These are phyloP conservation scores for Glycine tomentella DNA, from an alignment of 306 rosid genomes.

Conservation along the genomic window DNA sequence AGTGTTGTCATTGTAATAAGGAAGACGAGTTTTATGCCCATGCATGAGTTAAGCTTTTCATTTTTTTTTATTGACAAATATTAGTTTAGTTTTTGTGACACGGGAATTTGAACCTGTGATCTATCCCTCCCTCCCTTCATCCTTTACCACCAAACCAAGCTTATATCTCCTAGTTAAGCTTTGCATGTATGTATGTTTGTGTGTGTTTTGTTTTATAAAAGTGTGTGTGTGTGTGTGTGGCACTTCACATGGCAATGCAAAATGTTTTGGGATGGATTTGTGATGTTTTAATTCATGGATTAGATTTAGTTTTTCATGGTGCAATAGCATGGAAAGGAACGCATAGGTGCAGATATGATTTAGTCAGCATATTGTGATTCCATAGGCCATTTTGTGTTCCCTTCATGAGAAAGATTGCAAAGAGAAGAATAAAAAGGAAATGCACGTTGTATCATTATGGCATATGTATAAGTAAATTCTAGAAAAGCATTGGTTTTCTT, in stretches of 20 bases:
- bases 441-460: neutral
- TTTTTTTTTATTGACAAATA: too few relatives aligned
- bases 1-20: neutral
- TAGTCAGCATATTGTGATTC: neutral
- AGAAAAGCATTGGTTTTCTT: conserved; percentile 29
- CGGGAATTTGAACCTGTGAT: too few relatives aligned
- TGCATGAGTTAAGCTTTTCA: too few relatives aligned
- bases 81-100: too few relatives aligned
- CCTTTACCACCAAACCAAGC: too few relatives aligned
- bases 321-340: conserved; percentile 1
- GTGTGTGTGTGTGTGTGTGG: neutral
- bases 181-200: neutral
- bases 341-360: neutral
- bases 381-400: neutral
- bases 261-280: conserved; percentile 14
- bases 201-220: neutral
- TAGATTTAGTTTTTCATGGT: neutral
- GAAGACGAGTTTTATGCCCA: neutral
- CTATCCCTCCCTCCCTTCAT: too few relatives aligned
- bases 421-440: neutral
- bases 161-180: neutral
- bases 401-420: neutral
- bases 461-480: neutral
- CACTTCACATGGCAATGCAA: neutral
- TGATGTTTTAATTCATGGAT: neutral